These are phyloP conservation scores for Sporothrix euskadiensis DNA, from an alignment of 2,329 filamentous ascomycete genomes.

Conservation along the genomic window DNA sequence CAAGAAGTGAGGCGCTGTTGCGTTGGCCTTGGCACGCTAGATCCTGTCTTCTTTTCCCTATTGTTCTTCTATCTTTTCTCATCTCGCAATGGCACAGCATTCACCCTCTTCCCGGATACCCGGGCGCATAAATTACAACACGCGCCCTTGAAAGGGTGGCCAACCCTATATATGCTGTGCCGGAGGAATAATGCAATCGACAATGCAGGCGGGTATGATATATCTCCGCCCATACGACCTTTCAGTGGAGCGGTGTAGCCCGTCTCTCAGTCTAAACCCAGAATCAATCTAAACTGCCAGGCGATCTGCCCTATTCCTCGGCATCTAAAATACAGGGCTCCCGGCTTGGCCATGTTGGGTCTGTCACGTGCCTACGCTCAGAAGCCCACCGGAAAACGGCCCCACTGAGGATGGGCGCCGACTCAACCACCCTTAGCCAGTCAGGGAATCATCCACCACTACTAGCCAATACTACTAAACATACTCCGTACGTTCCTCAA, in stretches of 20 bases:
- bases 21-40: slow-evolving; percentile 3
- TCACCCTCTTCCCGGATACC: background rate
- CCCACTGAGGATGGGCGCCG: too few species aligned
- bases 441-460: too few species aligned
- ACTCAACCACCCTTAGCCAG: too few species aligned
- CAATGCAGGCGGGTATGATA: background rate
- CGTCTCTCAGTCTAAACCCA: background rate
- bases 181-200: background rate
- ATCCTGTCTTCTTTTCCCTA: background rate
- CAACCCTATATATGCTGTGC: background rate
- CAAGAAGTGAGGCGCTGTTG: background rate
- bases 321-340: slow-evolving; percentile 13
- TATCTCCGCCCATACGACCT: background rate
- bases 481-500: too few species aligned
- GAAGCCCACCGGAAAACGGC: too few species aligned
- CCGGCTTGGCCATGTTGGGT: slow-evolving; percentile 1
- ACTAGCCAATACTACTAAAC: too few species aligned
- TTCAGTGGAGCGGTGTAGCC: slow-evolving; percentile 11
- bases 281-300: background rate
- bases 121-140: slow-evolving; percentile 9
- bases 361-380: too few species aligned
- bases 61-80: background rate
- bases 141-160: background rate
- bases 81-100: slow-evolving; percentile 8
- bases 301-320: slow-evolving; percentile 17